Evolutionary conservation across 257 asterid species (phyloP), one percentile per base, ranked within the genome.

Genomic region (Leptodermis oblonga): DNA sequence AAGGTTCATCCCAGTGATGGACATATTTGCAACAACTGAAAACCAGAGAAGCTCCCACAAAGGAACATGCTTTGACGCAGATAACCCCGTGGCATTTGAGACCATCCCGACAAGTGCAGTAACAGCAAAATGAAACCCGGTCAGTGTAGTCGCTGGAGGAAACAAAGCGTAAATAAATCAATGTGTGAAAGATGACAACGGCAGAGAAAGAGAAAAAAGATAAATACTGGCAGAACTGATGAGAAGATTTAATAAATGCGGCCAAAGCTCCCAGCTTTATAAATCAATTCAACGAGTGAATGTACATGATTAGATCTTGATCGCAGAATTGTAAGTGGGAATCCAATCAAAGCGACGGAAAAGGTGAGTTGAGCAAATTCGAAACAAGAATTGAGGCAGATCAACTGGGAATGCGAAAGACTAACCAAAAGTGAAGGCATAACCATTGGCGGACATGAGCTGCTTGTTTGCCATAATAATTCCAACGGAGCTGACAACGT

Each of bases 31-130:
- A 20, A 92, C 97, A 71, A 92, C 4, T 31, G 98, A 90, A 78
- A 92, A 92, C 98, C 98, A 92, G 65, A 92, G 89, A 68, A 92
- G 98, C 70, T 92, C 98, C 98, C 98, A 92, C 48, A 92, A 74
- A 42, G 98, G 97, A 53, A 92, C 87, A 31, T 90, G 94, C 90
- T 92, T 92, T 61, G 98, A 84, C 34, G 96, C 71, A 28, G 98
- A 92, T 26, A 85, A 60, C 4, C 98, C 98, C 4, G 96, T 80
- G 23, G 98, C 98, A 82, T 88, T 90, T 48, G 98, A 92, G 73
- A 90, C 84, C 86, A 88, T 81, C 67, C 98, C 98, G 69, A 92
- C 98, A 49, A 92, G 81, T 34, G 98, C 98, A 65, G 98, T 92
- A 39, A 87, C 95, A 67, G 95, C 97, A 74, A 92, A 92, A 68